Evolutionary conservation across 305 asterid species (phyloP).

Genomic region (Stenogyne calaminthoides): DNA sequence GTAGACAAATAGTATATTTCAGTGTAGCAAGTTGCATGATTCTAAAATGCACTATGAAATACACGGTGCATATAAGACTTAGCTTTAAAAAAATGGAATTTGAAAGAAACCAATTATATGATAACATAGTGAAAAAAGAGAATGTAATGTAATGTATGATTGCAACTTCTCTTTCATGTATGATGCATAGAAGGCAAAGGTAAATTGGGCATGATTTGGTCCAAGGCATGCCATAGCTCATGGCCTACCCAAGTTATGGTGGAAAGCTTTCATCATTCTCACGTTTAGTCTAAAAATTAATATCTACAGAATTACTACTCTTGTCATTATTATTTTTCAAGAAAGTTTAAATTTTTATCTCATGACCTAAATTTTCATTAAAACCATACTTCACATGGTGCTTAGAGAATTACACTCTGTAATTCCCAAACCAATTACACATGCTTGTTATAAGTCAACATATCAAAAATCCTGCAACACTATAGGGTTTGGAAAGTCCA

Average conservation of each 20-base stretch:
- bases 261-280: constrained; percentile 53
- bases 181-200: constrained; percentile 55
- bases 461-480: neutral
- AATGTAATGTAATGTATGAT: constrained; percentile 34
- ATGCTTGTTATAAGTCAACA: neutral
- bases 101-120: constrained; percentile 27
- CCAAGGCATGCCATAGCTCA: constrained; percentile 65
- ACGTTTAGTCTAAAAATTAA: neutral
- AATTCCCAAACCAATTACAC: neutral
- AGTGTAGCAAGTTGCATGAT: too few relatives aligned
- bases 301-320: neutral
- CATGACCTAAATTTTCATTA: neutral
- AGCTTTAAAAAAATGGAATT: too few relatives aligned
- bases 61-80: too few relatives aligned
- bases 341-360: neutral
- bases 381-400: neutral
- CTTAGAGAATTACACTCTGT: neutral
- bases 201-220: constrained; percentile 63
- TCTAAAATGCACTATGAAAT: too few relatives aligned
- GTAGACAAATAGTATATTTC: too few relatives aligned
- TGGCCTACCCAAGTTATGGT: constrained; percentile 63
- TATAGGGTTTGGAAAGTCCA: neutral
- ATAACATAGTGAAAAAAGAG: constrained; percentile 31
- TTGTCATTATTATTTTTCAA: constrained; percentile 4
- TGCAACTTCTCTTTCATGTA: constrained; percentile 40